phyloP scores from a whole-genome alignment of 768 basidiomycete species.

The Hygrophorus russula region DNA sequence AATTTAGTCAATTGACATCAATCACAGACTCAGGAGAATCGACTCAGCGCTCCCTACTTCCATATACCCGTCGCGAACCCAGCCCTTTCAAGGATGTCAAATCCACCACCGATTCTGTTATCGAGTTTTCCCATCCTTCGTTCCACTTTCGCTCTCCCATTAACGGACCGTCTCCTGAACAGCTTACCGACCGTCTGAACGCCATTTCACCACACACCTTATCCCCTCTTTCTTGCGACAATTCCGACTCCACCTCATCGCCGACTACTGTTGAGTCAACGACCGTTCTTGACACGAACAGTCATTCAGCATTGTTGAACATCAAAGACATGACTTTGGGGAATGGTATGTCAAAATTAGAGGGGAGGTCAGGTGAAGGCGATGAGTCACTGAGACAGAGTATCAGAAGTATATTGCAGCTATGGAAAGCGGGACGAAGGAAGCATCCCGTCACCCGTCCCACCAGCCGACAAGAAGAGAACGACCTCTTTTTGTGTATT shows the following conservation, averaged over 20 bases:
- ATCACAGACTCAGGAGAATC: constrained; percentile 59
- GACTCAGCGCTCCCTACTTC: constrained; percentile 44
- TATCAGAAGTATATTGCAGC: constrained; percentile 42
- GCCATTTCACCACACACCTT: constrained; percentile 19
- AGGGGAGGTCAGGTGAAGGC: constrained; percentile 9
- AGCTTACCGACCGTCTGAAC: constrained; percentile 29
- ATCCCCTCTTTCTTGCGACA: constrained; percentile 7
- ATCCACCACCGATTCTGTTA: not conserved
- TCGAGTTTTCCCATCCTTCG: constrained; percentile 14
- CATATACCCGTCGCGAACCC: constrained; percentile 15
- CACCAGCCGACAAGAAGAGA: constrained; percentile 11
- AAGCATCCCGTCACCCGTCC: constrained; percentile 4
- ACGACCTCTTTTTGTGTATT: constrained; percentile 25
- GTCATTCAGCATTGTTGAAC: not conserved
- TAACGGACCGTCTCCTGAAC: constrained; percentile 28
- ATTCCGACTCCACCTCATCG: constrained; percentile 9
- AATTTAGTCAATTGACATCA: constrained; percentile 1
- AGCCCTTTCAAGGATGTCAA: constrained; percentile 5
- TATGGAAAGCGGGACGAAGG: constrained; percentile 40
- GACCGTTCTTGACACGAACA: too few relatives aligned
- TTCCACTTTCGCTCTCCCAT: constrained; percentile 26
- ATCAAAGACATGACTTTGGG: not conserved
- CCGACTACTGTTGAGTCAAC: constrained; percentile 5
- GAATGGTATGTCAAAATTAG: not conserved
- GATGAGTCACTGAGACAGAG: constrained; percentile 38